A percentile compares a stretch with the other conserved stretches of the same genome.
Evolutionary conservation across 2,329 filamentous ascomycete species (phyloP).

Genomic region (Macrophomina phaseolina): DNA sequence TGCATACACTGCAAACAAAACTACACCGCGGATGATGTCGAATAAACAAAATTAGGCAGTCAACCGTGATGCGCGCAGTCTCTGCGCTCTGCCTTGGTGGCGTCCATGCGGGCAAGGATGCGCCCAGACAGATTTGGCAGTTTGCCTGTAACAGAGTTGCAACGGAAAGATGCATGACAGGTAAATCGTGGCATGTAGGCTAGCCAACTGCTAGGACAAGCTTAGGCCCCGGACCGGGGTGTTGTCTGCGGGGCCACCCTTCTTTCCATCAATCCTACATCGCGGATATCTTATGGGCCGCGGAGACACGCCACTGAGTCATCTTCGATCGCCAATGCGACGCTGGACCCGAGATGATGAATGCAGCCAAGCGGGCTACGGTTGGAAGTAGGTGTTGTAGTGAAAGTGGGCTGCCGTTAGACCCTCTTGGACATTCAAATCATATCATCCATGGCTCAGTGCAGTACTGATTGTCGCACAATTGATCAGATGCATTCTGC

Average conservation of each 20-base stretch:
- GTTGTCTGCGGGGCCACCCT: neutral
- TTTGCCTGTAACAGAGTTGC: conserved; percentile 14
- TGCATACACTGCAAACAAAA: conserved; percentile 5
- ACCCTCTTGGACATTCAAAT: neutral
- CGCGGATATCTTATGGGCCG: neutral
- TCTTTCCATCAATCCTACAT: conserved; percentile 3
- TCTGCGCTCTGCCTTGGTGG: neutral
- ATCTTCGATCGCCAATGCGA: neutral
- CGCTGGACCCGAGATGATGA: neutral
- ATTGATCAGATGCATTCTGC: no score
- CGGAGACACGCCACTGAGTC: neutral
- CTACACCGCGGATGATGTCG: neutral
- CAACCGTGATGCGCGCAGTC: neutral
- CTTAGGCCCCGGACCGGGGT: neutral
- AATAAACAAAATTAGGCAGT: conserved; percentile 2
- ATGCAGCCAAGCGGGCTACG: neutral
- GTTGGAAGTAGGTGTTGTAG: neutral
- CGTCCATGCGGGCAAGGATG: neutral
- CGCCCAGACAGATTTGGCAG: neutral
- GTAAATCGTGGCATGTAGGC: conserved; percentile 6
- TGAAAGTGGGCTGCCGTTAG: neutral
- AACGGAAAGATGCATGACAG: conserved; percentile 18
- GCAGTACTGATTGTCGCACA: no score
- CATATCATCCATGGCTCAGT: neutral
- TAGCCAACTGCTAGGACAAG: neutral